A percentile compares a stretch with the other conserved stretches of the same genome.
Evolutionary conservation across 352 stramenopile genomes (phyloP).

Genomic region (Phytophthora citricola): DNA sequence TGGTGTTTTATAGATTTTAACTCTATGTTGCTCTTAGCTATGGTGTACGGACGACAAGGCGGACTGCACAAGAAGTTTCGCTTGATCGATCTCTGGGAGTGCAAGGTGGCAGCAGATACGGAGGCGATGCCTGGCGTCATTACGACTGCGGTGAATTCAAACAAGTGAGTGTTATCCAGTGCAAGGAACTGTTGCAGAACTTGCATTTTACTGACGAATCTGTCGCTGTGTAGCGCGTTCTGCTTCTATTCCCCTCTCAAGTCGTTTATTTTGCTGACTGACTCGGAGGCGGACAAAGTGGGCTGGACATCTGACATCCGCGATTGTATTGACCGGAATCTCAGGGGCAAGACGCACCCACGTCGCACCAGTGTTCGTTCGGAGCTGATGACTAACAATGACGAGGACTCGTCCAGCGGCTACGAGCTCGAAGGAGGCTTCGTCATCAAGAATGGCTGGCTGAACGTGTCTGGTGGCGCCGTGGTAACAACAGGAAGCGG

Average conservation of each 20-base stretch:
- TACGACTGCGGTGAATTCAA: conserved; percentile 66
- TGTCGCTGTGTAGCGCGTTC: conserved; percentile 63
- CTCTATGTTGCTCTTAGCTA: conserved; percentile 37
- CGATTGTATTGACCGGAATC: conserved; percentile 68
- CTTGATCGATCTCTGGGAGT: conserved; percentile 81
- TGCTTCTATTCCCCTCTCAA: conserved; percentile 89
- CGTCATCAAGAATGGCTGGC: conserved; percentile 89
- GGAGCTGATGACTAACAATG: conserved; percentile 68
- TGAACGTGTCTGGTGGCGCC: conserved; percentile 66
- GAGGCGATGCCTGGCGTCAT: conserved; percentile 77
- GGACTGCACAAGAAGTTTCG: conserved; percentile 84
- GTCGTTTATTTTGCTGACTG: conserved; percentile 84
- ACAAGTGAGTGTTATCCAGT: conserved; percentile 54
- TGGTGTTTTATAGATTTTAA: not conserved
- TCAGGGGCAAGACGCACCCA: conserved; percentile 54
- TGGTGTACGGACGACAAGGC: conserved; percentile 73
- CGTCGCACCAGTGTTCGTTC: conserved; percentile 67
- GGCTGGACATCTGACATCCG: conserved; percentile 69
- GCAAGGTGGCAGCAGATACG: conserved; percentile 75
- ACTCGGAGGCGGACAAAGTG: conserved; percentile 68
- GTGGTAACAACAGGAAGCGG: conserved; percentile 15
- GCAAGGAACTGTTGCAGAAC: not conserved
- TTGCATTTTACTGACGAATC: conserved; percentile 3
- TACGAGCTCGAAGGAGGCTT: conserved; percentile 75
- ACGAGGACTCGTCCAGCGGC: conserved; percentile 66